Base-by-base conservation (phyloP, 106 monocot genomes). In the Dioscorea alata region DNA sequence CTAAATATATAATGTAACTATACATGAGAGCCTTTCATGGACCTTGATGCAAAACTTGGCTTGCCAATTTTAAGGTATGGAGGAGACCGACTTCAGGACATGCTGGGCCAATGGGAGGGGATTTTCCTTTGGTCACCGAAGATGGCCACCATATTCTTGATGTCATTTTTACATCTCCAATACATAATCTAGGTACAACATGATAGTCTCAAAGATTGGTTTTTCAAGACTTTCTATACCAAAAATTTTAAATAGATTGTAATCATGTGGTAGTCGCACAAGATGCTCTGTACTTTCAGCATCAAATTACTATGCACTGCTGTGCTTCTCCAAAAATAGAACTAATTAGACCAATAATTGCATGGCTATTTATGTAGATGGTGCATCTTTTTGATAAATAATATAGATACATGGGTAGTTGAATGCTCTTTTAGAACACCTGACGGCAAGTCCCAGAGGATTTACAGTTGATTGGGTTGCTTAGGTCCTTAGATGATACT, bases 151-250 rank as follows among this genome's bases (percentile, higher is more conserved):
- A 83, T 25, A 67, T 93, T 64, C 83, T 93, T 65, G 93, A 93
- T 79, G 74, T 93, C 34, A 89, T 93, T 57, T 93, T 93, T 69
- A 93, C 88, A 17, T 83, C 93, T 66, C 89, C 86, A 18, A 75
- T 93, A 57, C 75, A 33, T 32, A 74, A 93, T 79, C 58, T 93
- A 56, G 80, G 92, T 92, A 83, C 10, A 23, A 70, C 25, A 63
- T 42, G 13, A 60, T 24, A 48, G 12, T 66, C 58, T 9, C 5
- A 8, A 23, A 16, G 60, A 71, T 19, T 19, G 6, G 22, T 9
- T 4, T 1, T 50, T 21, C 22, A 49, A 20, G 6, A 21, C 17
- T 49, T 49, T 49, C 22, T 21, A 22, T 59, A 14, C 33, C n/a
- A 7, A 50, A 66, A 42, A 20, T 48, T 49, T 19, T 5, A 10